A percentile compares a stretch with the other conserved stretches of the same genome.
phyloP scores from a whole-genome alignment of 2,329 filamentous ascomycete genomes.

The Phialophora expanda region DNA sequence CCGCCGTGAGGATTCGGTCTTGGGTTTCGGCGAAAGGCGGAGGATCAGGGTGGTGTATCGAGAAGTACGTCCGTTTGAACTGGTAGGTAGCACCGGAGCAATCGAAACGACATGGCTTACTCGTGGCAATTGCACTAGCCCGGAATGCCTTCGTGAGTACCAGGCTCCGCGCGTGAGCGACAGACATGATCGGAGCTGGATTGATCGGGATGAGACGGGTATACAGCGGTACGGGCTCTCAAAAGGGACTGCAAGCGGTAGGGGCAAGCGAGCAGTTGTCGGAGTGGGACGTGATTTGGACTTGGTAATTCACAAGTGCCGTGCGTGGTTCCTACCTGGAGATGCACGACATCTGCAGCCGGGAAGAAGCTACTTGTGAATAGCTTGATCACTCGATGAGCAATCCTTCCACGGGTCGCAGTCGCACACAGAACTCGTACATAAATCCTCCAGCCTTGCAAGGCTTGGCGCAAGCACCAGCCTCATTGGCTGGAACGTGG shows the following conservation, averaged over 20 bases:
- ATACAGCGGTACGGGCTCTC: neutral
- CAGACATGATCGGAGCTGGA: conserved; percentile 12
- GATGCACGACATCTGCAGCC: conserved; percentile 21
- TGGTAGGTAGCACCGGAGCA: neutral
- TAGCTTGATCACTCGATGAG: neutral
- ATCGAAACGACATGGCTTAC: neutral
- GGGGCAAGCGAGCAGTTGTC: neutral
- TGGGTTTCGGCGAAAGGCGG: conserved; percentile 72
- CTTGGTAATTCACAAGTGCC: neutral
- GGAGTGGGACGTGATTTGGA: neutral
- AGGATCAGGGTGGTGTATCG: conserved; percentile 68
- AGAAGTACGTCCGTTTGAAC: conserved; percentile 65
- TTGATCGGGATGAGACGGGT: neutral
- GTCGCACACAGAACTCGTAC: neutral
- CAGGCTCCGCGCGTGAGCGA: neutral
- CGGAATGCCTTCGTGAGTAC: neutral
- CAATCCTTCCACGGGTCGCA: neutral
- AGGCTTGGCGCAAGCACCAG: neutral
- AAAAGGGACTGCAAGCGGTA: neutral
- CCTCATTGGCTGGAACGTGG: neutral
- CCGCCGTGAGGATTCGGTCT: conserved; percentile 77
- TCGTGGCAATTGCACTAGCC: neutral
- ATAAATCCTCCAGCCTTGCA: neutral
- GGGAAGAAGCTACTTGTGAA: conserved; percentile 8
- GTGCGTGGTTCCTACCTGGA: neutral